Evolutionary conservation across 495 filamentous ascomycete genomes (phyloP), one percentile per base, ranked within the genome.

Genomic region (Lophiostoma macrostomum): DNA sequence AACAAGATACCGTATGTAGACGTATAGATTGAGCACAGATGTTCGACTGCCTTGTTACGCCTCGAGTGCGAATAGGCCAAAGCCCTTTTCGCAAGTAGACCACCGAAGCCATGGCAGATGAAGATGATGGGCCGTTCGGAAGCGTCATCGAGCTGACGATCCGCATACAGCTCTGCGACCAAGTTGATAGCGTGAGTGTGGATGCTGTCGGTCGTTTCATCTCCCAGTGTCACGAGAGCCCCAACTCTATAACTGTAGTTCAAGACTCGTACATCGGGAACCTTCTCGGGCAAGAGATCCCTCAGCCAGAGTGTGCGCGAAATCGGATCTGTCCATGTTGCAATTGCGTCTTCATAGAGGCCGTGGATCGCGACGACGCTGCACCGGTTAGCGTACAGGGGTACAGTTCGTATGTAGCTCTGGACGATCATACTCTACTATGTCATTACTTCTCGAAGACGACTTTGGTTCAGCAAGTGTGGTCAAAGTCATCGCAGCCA

Each of bases 31-130:
- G 51, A 47, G 18, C 28, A 16, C 18, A 34, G 18, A 20, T 48
- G 44, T 22, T 48, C 28, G 14, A 48, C 30, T 5, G n/a, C 25
- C 18, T 34, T 48, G 44, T 36, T 16, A 16, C 20, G 13, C 18
- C 44, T 28, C 25, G 44, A 48, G 22, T 22, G 34, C 3, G 53
- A 56, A 24, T 40, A 56, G 16, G 46, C 30, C 46, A 56, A 32
- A 11, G 53, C 36, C 45, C 45, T 14, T 37, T 56, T 56, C 4
- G 32, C 31, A 19, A 56, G 30, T 31, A 56, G 24, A 16, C 53
- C 53, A 10, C 53, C 53, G 23, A 56, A 19, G 41, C 53, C 53
- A 29, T 56, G 53, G 45, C 43, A 56, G 24, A 56, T 35, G 31
- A 56, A 56, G 45, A 56, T 56, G 46, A 56, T 56, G 28, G 53